Percentiles rank a stretch among this genome's conserved stretches.
Evolutionary conservation across 306 rosid species (phyloP).

Genomic region (Gynostemma pentaphyllum): DNA sequence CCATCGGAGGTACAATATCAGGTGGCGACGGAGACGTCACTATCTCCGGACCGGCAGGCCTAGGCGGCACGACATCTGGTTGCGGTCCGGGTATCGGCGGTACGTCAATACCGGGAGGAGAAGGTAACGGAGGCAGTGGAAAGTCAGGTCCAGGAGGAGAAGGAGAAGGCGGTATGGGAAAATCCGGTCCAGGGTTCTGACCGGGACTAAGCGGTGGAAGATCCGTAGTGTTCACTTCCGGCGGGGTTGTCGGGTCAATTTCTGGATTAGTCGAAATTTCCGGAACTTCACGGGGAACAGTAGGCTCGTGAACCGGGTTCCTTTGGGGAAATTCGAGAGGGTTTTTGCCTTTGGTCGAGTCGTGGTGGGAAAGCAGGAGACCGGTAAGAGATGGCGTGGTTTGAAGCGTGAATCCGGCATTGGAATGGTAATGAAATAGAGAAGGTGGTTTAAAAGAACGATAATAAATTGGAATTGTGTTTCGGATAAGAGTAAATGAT

Average conservation of each 20-base stretch:
- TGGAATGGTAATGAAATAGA: background rate
- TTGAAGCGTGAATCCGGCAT: background rate
- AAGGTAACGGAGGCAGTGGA: constrained; percentile 28
- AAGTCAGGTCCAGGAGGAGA: constrained; percentile 25
- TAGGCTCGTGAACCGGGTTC: constrained; percentile 10
- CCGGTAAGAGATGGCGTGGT: background rate
- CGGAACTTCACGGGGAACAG: constrained; percentile 26
- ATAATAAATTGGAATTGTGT: constrained; percentile 14
- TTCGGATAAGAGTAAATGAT: constrained; percentile 24
- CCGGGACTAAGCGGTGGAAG: constrained; percentile 19
- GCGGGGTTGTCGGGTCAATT: constrained; percentile 20
- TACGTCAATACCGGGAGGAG: constrained; percentile 4
- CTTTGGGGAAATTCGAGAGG: constrained; percentile 24
- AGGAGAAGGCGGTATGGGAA: constrained; percentile 1
- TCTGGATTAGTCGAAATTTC: constrained; percentile 21
- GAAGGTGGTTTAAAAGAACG: background rate
- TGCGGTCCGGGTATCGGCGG: constrained; percentile 28
- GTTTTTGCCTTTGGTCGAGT: background rate
- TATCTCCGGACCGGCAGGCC: constrained; percentile 19
- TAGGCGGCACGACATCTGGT: constrained; percentile 15
- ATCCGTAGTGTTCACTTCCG: constrained; percentile 20
- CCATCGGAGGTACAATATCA: constrained; percentile 19
- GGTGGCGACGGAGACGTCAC: constrained; percentile 21
- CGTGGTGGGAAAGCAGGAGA: background rate
- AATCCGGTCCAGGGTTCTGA: constrained; percentile 8